Base-by-base conservation (phyloP, 2,329 filamentous ascomycete genomes). In the Penicillium sp. region DNA sequence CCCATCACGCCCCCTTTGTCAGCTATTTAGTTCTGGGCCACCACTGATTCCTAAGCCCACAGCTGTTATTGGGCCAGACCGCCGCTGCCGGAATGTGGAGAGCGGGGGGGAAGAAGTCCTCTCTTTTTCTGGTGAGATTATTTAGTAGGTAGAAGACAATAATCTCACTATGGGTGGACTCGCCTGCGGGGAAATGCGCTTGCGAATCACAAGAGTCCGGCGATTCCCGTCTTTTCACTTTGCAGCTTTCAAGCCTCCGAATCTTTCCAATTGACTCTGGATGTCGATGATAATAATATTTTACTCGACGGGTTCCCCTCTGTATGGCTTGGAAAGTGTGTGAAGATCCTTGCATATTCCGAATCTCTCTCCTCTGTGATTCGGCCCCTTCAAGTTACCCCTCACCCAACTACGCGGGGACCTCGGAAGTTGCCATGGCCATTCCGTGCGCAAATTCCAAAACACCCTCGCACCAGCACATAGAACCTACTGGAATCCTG, bases 1-100 rank as follows among this genome's bases (percentile, higher is more conserved):
- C 25, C 31, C 11, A 17, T 12, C 42, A 17, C 25, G 25, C 37
- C 37, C 15, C 35, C 35, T 61, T 61, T 61, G 59, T 61, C 59
- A 61, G 56, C 42, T 52, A 17, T 17, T 55, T 28, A 49, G 25
- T 53, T 60, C 50, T 57, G 49, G 52, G 43, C 59, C 54, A 55
- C n/a, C 15, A 51, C 17, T 43, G 55, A 61, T 61, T 61, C 56
- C 56, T 61, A 58, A 58, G 59, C 59, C 48, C 25, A 25, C 10
- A 15, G 4, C 12, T n/a, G 25, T 31, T 20, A 61, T 61, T 61
- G 59, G 59, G 28, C 48, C 37, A 47, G 38, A 50, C 51, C 47
- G 47, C 55, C 41, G 53, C 37, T 17, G 43, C 25, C 25, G 38
- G 48, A 61, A 37, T 55, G 52, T 51, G 59, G 59, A 42, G 59